These are phyloP conservation scores for Solanum aculeatissimum DNA, from an alignment of 305 asterid species.

Conservation along the genomic window DNA sequence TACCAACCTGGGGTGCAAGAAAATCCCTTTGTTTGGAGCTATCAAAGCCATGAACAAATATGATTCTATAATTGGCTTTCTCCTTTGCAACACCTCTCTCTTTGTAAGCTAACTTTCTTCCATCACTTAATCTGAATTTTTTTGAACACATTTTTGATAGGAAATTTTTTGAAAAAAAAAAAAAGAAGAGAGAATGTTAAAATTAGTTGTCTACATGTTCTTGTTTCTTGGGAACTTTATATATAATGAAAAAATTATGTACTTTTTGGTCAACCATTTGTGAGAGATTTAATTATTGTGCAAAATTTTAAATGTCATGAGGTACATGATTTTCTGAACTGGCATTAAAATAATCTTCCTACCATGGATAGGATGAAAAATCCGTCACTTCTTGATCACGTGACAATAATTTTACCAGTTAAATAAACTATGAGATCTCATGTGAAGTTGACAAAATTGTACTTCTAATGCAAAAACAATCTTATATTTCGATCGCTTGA, in stretches of 20 bases:
- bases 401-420: too few species aligned
- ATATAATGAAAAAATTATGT: not conserved
- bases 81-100: slow-evolving; percentile 75
- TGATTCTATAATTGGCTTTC: slow-evolving; percentile 39
- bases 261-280: not conserved
- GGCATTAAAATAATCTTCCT: not conserved
- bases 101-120: slow-evolving; percentile 69
- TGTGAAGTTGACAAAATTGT: too few species aligned
- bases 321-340: not conserved
- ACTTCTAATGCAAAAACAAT: too few species aligned
- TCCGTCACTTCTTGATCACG: too few species aligned
- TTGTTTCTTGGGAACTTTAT: not conserved
- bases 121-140: slow-evolving; percentile 58
- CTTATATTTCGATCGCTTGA: too few species aligned
- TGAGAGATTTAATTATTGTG: not conserved
- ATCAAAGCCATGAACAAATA: slow-evolving; percentile 77
- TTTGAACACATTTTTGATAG: not conserved
- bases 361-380: too few species aligned
- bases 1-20: slow-evolving; percentile 52
- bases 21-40: slow-evolving; percentile 74
- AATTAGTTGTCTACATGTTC: not conserved
- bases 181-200: not conserved
- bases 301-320: not conserved
- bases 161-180: not conserved
- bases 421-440: too few species aligned